phyloP scores from a whole-genome alignment of 805 yeast genomes.

The Lipomyces yamadae region DNA sequence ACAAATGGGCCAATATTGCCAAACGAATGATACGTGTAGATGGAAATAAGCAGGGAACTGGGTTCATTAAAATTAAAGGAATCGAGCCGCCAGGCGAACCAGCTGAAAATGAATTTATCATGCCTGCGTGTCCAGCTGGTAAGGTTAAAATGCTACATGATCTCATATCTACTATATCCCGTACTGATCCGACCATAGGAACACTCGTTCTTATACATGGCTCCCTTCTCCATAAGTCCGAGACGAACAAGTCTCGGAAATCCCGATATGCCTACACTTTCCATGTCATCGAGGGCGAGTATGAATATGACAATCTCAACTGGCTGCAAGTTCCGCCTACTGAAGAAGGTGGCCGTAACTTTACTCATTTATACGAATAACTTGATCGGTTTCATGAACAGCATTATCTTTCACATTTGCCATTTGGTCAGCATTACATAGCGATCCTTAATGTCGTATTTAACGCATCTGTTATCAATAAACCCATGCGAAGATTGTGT shows the following conservation, averaged over 20 bases:
- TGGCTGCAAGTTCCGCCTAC: constrained; percentile 80
- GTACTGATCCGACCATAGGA: neutral
- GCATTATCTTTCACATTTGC: neutral
- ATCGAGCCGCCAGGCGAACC: constrained; percentile 43
- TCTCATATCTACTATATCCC: neutral
- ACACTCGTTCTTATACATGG: constrained; percentile 73
- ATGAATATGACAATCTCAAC: constrained; percentile 64
- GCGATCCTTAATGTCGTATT: neutral
- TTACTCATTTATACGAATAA: constrained; percentile 52
- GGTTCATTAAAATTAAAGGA: constrained; percentile 51
- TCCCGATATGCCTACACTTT: constrained; percentile 80
- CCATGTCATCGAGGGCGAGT: constrained; percentile 73
- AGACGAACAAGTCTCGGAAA: constrained; percentile 56
- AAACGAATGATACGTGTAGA: constrained; percentile 66
- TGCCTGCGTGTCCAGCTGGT: constrained; percentile 71
- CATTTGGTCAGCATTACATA: neutral
- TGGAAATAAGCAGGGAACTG: constrained; percentile 59
- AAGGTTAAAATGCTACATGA: neutral
- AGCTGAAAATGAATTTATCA: constrained; percentile 50
- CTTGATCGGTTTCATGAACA: neutral
- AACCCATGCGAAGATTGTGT: neutral
- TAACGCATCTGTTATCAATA: neutral
- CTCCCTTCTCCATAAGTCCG: constrained; percentile 73
- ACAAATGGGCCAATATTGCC: constrained; percentile 58
- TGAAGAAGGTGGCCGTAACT: constrained; percentile 59